Conservation (phyloP, 257 asterid genomes). For the Ehretia macrophylla region DNA sequence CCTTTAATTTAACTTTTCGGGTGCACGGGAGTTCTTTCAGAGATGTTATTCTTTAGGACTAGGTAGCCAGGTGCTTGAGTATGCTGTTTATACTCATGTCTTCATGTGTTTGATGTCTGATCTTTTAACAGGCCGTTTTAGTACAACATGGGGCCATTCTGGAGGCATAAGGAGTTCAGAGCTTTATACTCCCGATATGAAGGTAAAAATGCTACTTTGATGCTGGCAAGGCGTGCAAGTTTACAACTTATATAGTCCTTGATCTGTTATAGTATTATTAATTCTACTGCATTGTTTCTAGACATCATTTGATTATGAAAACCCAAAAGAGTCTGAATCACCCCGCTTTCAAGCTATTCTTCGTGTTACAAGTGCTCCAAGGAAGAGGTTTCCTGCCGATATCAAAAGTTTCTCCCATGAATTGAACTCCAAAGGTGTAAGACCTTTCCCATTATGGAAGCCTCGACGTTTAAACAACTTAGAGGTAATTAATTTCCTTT, state of each 20-base stretch:
- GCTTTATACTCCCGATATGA: slow-evolving; percentile 33
- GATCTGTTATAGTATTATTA: background rate
- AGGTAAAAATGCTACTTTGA: slow-evolving; percentile 25
- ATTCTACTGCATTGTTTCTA: slow-evolving; percentile 7
- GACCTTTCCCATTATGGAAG: slow-evolving; percentile 98
- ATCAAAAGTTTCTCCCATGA: slow-evolving; percentile 98
- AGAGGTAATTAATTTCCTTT: slow-evolving; percentile 56
- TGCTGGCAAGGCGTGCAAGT: slow-evolving; percentile 15
- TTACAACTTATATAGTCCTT: background rate
- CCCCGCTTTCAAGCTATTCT: slow-evolving; percentile 99
- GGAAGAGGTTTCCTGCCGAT: slow-evolving; percentile 94
- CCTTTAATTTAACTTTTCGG: background rate
- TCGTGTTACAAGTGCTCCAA: slow-evolving; percentile 95
- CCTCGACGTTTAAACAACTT: slow-evolving; percentile 84
- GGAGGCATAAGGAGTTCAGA: slow-evolving; percentile 33
- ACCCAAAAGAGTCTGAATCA: slow-evolving; percentile 97
- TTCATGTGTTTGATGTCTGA: background rate
- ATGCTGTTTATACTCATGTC: background rate
- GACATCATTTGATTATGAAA: slow-evolving; percentile 87
- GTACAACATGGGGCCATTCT: slow-evolving; percentile 37
- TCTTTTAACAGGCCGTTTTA: slow-evolving; percentile 22
- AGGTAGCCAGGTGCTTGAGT: background rate
- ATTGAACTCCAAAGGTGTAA: slow-evolving; percentile 93
- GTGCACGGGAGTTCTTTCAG: no score
- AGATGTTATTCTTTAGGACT: background rate